Base-by-base conservation (phyloP, 2,329 filamentous ascomycete species). In the Endoconidiophora laricicola region DNA sequence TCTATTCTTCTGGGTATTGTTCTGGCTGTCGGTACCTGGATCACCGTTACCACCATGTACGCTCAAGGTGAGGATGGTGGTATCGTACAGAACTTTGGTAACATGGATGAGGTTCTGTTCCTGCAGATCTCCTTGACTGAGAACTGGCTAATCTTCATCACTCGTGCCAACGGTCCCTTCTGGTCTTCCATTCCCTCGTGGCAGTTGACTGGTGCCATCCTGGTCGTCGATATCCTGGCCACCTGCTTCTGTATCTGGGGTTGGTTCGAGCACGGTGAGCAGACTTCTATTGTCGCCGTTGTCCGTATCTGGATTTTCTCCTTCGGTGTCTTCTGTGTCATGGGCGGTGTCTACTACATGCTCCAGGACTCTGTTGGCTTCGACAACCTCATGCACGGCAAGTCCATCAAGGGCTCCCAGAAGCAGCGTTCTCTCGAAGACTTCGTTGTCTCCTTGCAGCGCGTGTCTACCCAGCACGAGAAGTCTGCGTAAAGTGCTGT, bases 61-160 rank as follows among this genome's bases (percentile, higher is more conserved):
- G 48, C 54, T 44, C 67, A 76, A 63, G 60, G 74, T 56, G 68
- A 80, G 59, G 67, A 83, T 58, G 83, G 83, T 59, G 86, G 86
- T 75, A 90, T 94, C 59, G 83, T 88, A 57, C 83, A 94, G 73
- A 90, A 91, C 70, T 84, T 82, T 59, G 86, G 86, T 74, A 76
- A 81, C 62, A 70, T 84, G 50, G 85, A 94, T 58, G 78, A 80
- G 58, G 79, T 94, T 52, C 68, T 94, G 60, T 94, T 94, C 76
- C 79, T 94, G 37, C 78, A 94, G 69, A 85, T 94, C 65, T 86
- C 84, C 10, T 76, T 94, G 49, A 88, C 86, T 54, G 85, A 94
- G 74, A 94, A 93, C 71, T 94, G 87, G 86, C 76, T 94, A 48
- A 94, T 94, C 67, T 93, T 94, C 72, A 90, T 94, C 69, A 94